Conservation (phyloP, 2,329 filamentous ascomycete species). For the Magnaporthales sp. region DNA sequence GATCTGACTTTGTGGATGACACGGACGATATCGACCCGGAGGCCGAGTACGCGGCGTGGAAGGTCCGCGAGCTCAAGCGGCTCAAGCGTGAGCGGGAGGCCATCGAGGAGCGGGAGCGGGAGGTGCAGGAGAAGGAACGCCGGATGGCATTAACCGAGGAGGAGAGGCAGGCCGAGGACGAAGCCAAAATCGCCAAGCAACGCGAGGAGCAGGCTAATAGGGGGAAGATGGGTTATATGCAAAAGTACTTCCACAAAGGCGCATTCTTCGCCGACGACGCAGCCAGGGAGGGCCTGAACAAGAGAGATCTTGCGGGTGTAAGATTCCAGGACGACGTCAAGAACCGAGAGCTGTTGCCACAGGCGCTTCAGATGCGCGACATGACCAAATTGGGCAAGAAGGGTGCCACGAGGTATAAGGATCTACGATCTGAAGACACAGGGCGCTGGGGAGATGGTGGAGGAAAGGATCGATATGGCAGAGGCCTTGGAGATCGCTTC, state of each 20-base stretch:
- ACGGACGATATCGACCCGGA: constrained; percentile 80
- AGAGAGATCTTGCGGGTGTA: constrained; percentile 79
- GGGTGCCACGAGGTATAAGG: constrained; percentile 81
- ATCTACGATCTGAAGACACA: constrained; percentile 84
- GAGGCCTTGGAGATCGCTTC: constrained; percentile 29
- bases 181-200: constrained; percentile 66
- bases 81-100: constrained; percentile 79
- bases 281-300: constrained; percentile 64
- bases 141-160: constrained; percentile 78
- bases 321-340: constrained; percentile 74
- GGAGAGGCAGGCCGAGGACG: constrained; percentile 79
- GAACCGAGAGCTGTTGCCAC: constrained; percentile 75
- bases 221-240: constrained; percentile 83
- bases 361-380: constrained; percentile 87
- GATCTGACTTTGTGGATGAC: constrained; percentile 74
- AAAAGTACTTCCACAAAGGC: constrained; percentile 94
- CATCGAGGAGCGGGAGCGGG: constrained; percentile 75
- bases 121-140: constrained; percentile 83
- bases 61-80: constrained; percentile 80
- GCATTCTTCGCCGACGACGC: constrained; percentile 88
- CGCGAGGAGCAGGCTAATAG: constrained; percentile 63
- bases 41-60: constrained; percentile 88
- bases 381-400: constrained; percentile 92
- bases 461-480: constrained; percentile 28
- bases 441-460: constrained; percentile 69